A percentile compares a stretch with the other conserved stretches of the same genome.
These are phyloP conservation scores for Globisporangium solare DNA, from an alignment of 352 stramenopile genomes.

Conservation along the genomic window DNA sequence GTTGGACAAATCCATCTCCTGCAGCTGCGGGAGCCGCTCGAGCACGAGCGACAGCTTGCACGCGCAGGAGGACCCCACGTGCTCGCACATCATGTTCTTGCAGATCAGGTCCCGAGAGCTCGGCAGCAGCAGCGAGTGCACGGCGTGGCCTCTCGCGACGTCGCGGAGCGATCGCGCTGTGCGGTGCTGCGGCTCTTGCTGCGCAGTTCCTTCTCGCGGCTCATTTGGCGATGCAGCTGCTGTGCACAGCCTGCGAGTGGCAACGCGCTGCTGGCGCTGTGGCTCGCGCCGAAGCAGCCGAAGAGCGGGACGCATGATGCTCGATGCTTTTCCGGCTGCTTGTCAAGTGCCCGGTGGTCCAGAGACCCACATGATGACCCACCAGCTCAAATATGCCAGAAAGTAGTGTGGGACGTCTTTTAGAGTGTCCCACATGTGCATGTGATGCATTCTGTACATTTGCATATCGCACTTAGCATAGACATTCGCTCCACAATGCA, in stretches of 20 bases:
- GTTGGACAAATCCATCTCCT: constrained; percentile 61
- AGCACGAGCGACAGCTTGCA: constrained; percentile 81
- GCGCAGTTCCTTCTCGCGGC: too few species aligned
- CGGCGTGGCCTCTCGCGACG: constrained; percentile 47
- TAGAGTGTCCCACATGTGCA: too few species aligned
- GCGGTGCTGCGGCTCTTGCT: constrained; percentile 4
- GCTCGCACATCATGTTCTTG: constrained; percentile 90
- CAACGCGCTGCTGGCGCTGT: background rate
- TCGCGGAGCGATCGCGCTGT: constrained; percentile 45
- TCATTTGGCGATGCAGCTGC: too few species aligned
- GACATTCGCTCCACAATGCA: background rate
- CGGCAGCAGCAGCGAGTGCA: constrained; percentile 64
- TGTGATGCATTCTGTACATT: too few species aligned
- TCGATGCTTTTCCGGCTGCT: too few species aligned
- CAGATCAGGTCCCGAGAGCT: constrained; percentile 86
- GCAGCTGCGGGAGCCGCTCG: constrained; percentile 62
- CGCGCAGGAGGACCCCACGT: constrained; percentile 80
- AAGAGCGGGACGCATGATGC: too few species aligned
- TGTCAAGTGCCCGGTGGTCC: background rate
- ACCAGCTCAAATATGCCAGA: background rate
- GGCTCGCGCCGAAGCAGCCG: background rate
- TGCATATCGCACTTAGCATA: too few species aligned
- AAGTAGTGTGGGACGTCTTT: background rate
- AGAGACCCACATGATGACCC: background rate
- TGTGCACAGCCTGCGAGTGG: background rate